These are phyloP conservation scores for Leishmania major DNA, from an alignment of 208 protist genomes.

Conservation along the genomic window DNA sequence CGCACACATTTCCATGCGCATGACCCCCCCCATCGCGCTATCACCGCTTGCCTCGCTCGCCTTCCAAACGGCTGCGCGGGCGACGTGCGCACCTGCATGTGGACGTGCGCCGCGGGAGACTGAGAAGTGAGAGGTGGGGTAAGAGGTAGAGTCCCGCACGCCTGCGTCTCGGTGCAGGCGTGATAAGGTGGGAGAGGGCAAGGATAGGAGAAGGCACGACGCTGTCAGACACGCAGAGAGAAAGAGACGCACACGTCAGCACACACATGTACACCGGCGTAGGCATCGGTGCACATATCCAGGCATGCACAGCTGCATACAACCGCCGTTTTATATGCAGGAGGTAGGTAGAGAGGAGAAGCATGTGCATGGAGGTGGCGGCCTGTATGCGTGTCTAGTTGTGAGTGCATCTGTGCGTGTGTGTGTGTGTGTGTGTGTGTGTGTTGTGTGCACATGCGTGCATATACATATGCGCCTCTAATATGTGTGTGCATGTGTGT, in stretches of 20 bases:
- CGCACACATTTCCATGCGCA: not conserved
- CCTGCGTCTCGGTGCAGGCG: not conserved
- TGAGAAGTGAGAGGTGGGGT: not conserved
- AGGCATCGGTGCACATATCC: not conserved
- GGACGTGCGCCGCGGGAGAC: not conserved
- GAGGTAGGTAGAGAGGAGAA: not conserved
- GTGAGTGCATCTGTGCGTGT: not conserved
- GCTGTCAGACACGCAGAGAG: not conserved
- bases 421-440: not conserved
- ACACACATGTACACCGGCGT: not conserved
- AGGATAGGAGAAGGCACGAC: conserved; percentile 2
- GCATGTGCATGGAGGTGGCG: not conserved
- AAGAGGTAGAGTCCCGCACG: not conserved
- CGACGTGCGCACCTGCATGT: not conserved
- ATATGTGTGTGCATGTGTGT: too few species aligned
- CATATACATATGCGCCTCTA: conserved; percentile 2
- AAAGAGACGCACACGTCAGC: not conserved
- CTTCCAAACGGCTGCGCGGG: not conserved
- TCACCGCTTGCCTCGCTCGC: not conserved
- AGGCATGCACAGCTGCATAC: not conserved
- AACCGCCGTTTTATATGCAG: not conserved
- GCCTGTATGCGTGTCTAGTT: not conserved
- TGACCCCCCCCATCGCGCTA: not conserved
- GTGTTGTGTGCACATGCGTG: conserved; percentile 2
- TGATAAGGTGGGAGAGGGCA: not conserved